Percentiles rank a stretch among this genome's conserved stretches.
Conservation (phyloP, 2,329 filamentous ascomycete species). For the Diaporthe citriasiana region DNA sequence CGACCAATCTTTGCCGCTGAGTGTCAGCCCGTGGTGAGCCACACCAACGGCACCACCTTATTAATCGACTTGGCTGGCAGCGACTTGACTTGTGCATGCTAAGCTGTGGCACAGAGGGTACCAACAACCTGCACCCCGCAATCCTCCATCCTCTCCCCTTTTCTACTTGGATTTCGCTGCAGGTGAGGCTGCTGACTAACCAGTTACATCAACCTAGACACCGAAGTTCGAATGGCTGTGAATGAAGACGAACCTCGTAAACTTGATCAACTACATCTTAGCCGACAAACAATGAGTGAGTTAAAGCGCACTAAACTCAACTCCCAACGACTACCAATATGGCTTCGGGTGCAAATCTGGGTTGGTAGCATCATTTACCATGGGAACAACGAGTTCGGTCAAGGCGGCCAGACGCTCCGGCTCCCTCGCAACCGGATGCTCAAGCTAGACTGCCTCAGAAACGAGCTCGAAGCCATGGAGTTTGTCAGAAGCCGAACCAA, state of each 20-base stretch:
- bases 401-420: background rate
- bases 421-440: slow-evolving; percentile 18
- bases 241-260: background rate
- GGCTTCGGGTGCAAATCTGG: background rate
- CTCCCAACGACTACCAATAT: background rate
- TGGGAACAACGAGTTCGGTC: background rate
- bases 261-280: background rate
- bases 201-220: background rate
- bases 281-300: background rate
- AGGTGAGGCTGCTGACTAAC: background rate
- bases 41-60: background rate
- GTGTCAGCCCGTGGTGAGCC: background rate
- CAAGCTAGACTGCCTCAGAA: background rate
- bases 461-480: slow-evolving; percentile 6
- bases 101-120: background rate
- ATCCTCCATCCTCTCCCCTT: no score
- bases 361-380: background rate
- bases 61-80: background rate
- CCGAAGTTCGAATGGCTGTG: no score
- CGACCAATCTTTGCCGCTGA: background rate
- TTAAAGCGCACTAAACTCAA: background rate
- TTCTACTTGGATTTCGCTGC: no score
- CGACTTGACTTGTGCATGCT: background rate
- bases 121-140: no score
- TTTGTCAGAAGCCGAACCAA: background rate